These are phyloP conservation scores for Lathyrus tuberosus DNA, from an alignment of 306 rosid genomes.

Conservation along the genomic window DNA sequence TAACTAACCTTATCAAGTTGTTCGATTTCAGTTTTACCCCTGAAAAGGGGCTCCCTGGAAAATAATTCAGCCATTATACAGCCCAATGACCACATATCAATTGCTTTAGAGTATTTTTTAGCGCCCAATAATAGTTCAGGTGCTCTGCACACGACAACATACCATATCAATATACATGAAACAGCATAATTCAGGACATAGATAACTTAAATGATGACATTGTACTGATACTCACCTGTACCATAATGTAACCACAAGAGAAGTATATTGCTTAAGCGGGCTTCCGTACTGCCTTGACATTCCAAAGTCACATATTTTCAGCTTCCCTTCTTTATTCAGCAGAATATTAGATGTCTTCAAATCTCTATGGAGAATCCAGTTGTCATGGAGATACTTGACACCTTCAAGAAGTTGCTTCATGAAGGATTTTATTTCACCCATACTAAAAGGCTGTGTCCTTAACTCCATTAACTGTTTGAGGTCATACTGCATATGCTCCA, in stretches of 20 bases:
- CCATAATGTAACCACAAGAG: slow-evolving; percentile 92
- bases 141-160: slow-evolving; percentile 56
- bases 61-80: slow-evolving; percentile 93
- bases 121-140: slow-evolving; percentile 84
- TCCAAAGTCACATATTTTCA: slow-evolving; percentile 95
- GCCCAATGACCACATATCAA: slow-evolving; percentile 98
- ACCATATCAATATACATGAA: neutral
- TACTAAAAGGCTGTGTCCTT: slow-evolving; percentile 72
- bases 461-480: slow-evolving; percentile 67
- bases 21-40: slow-evolving; percentile 78
- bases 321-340: slow-evolving; percentile 67
- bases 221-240: slow-evolving; percentile 64
- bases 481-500: slow-evolving; percentile 93
- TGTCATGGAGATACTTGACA: slow-evolving; percentile 84
- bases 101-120: slow-evolving; percentile 85
- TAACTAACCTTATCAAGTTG: slow-evolving; percentile 75
- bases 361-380: slow-evolving; percentile 96
- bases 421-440: slow-evolving; percentile 76
- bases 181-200: neutral
- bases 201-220: neutral
- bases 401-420: slow-evolving; percentile 81
- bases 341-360: slow-evolving; percentile 91
- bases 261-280: slow-evolving; percentile 81
- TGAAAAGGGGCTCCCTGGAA: slow-evolving; percentile 77
- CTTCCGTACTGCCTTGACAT: slow-evolving; percentile 92